Conservation (phyloP, 2,329 filamentous ascomycete genomes). For the Zelopaecilomyces penicillatus region DNA sequence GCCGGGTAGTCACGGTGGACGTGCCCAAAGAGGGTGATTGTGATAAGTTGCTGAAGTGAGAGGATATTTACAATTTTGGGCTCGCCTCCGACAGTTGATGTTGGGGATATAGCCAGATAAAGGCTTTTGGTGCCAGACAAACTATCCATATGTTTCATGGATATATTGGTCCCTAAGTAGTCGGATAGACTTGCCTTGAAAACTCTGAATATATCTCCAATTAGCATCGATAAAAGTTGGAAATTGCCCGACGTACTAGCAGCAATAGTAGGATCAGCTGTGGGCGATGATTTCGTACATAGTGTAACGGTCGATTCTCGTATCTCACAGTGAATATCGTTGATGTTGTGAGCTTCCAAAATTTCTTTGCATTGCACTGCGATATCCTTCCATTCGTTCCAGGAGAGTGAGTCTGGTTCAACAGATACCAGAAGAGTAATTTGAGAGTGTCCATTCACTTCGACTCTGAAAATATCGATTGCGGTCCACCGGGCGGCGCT, state of each 20-base stretch:
- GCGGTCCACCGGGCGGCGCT: no score
- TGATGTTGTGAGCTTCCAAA: background rate
- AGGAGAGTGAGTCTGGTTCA: no score
- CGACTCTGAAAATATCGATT: no score
- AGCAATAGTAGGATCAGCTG: background rate
- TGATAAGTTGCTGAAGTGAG: no score
- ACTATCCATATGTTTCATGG: background rate
- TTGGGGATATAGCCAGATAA: background rate
- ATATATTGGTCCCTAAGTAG: conserved; percentile 1
- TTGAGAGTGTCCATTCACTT: no score
- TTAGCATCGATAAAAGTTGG: background rate
- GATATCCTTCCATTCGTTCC: no score
- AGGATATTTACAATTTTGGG: background rate
- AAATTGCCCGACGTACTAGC: background rate
- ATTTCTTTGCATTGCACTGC: no score
- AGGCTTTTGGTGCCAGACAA: conserved; percentile 1
- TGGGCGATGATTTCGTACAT: background rate
- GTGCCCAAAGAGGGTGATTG: no score
- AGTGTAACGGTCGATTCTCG: background rate
- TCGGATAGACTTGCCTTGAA: no score
- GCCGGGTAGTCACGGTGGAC: no score
- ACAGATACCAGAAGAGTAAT: no score
- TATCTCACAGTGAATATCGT: conserved; percentile 2
- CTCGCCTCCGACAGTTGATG: background rate
- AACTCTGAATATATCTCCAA: no score